Base-by-base conservation (phyloP, 306 rosid species). In the Citrullus colocynthis region DNA sequence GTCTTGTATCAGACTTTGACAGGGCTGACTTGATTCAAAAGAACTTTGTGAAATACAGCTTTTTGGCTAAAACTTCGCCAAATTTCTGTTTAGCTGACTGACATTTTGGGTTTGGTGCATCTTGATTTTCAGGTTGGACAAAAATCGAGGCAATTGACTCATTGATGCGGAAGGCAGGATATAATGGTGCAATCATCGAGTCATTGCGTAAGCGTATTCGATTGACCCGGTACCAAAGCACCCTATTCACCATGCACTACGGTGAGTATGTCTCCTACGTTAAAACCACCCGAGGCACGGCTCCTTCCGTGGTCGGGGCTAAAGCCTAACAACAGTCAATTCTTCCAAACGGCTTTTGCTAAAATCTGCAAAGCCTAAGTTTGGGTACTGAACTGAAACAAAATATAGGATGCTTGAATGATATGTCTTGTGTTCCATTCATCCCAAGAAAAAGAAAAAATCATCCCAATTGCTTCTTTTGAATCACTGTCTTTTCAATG, bases 141-240 rank as follows among this genome's bases (percentile, higher is more conserved):
- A 88, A 79, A 80, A 51, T 69, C 13, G 96, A 92, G 90, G 96
- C 99, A 51, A 92, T 91, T 12, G 99, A 96, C 85, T 96, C 99
- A 6, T 81, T 96, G 89, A 80, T 96, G 78, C 91, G 92, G 7
- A 96, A 96, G 86, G 91, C 99, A 3, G 99, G 98, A 55, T 92
- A 83, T 77, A 86, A 82, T 69, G 90, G 99, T 34, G 44, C 62
- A 18, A 96, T 96, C 78, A 90, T 87, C 0, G 98, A 90, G 80
- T 79, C 89, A 6, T 71, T 92, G 28, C 85, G 96, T 77, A 92
- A 83, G 86, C 78, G 74, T 60, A 73, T 92, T 58, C 79, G 73
- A 69, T 80, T 96, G 86, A 96, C 99, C 45, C 97, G 89, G 42
- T 96, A 96, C 88, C 98, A 92, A 84, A 96, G 99, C 85, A 83